Evolutionary conservation across 2,329 filamentous ascomycete species (phyloP), one percentile per base, ranked within the genome.

Genomic region (Teratosphaeria pseudoeucalypti): DNA sequence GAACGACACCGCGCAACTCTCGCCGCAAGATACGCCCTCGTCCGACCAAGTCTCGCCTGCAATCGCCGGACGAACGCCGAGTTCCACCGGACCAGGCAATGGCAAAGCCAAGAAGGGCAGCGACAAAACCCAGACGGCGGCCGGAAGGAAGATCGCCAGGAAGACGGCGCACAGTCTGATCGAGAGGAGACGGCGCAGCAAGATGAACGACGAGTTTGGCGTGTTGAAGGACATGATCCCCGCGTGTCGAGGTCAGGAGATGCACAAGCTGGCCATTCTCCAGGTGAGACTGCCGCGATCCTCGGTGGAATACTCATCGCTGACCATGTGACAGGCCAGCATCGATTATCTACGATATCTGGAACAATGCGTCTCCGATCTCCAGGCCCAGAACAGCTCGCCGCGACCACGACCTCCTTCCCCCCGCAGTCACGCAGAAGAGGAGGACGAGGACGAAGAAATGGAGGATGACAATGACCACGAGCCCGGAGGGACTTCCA

Each of bases 181-280:
- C 67, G 94, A 99, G 77, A 81, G 94, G 54, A 79, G 92, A 60
- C 79, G 94, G 67, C 81, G 94, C 63, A 95, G 90, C 12, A 99
- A 97, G 79, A 99, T 97, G 92, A 97, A 99, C 67, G 92, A 97
- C 73, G 94, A 97, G 76, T 97, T 97, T 76, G 88, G 85, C 1
- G 88, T 95, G 16, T 77, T 97, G 65, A 97, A 97, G 76, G 84
- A 87, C 68, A 91, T 99, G 89, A 95, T 97, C 60, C 94, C 94
- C 0, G 92, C 94, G 2, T 97, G 94, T 73, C 85, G 83, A n/a
- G 92, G 91, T 6, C 83, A 86, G 65, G 92, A 97, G 70, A 97
- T 97, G 94, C 94, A 97, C 75, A 99, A 99, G 76, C 78, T 97
- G 60, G 91, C 92, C 16, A 96, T 97, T 66, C 77, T 97, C 56